Conservation (phyloP, 2,329 filamentous ascomycete genomes). For the Fusarium sp. region DNA sequence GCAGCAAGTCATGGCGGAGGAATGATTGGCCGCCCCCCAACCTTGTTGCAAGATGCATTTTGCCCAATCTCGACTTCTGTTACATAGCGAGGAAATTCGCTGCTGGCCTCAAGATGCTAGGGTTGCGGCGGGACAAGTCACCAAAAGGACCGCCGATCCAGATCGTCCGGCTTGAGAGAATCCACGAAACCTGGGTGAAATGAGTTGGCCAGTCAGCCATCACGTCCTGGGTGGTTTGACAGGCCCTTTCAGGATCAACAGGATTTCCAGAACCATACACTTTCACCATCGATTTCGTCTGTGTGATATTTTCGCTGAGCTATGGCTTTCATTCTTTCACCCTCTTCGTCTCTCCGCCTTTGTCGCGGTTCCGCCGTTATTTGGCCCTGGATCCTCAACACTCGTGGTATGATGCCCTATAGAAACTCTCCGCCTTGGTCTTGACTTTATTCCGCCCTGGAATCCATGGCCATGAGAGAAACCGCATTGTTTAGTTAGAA, state of each 20-base stretch:
- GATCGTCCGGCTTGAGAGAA: background rate
- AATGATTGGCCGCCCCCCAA: background rate
- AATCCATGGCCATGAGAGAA: background rate
- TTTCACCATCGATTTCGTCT: background rate
- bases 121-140: background rate
- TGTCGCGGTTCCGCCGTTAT: background rate
- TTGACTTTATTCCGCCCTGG: background rate
- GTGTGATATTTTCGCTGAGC: background rate
- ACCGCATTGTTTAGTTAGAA: background rate
- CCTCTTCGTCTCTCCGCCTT: background rate
- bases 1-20: background rate
- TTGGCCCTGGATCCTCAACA: background rate
- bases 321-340: background rate
- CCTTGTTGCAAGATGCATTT: background rate
- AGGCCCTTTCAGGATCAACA: background rate
- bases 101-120: background rate
- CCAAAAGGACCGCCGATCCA: too few species aligned
- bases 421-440: background rate
- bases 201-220: background rate
- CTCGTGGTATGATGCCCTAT: background rate
- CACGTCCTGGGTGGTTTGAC: background rate
- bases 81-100: background rate
- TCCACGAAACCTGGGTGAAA: background rate
- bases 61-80: background rate
- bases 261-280: background rate